These are phyloP conservation scores for Gymnopilus dilepis DNA, from an alignment of 768 basidiomycete genomes.

Conservation along the genomic window DNA sequence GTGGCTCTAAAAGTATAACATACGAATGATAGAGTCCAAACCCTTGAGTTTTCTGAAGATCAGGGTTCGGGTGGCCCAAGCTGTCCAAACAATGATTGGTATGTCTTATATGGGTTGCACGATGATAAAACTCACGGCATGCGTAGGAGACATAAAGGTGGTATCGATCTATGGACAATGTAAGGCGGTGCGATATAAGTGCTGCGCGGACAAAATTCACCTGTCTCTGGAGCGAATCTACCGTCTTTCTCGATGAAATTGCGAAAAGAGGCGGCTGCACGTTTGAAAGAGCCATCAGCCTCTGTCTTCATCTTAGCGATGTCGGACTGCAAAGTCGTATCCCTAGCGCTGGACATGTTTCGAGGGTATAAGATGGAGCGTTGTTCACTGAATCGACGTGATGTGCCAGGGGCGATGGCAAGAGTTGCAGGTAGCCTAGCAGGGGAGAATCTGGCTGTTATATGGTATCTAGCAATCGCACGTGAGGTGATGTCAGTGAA, in stretches of 20 bases:
- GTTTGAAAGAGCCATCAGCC: constrained; percentile 71
- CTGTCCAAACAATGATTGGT: constrained; percentile 36
- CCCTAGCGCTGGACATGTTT: constrained; percentile 20
- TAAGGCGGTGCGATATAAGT: too few relatives aligned
- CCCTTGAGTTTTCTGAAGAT: constrained; percentile 93
- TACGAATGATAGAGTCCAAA: constrained; percentile 82
- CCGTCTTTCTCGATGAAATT: constrained; percentile 52
- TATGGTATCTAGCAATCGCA: constrained; percentile 5
- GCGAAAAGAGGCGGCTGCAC: constrained; percentile 53
- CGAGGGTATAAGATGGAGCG: not conserved
- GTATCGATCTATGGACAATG: too few relatives aligned
- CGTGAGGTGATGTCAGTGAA: constrained; percentile 18
- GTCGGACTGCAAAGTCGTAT: constrained; percentile 43
- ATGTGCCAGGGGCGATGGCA: not conserved
- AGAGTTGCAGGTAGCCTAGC: not conserved
- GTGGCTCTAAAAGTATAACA: constrained; percentile 31
- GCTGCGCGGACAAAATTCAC: constrained; percentile 42
- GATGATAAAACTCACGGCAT: constrained; percentile 64
- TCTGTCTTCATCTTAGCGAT: constrained; percentile 59
- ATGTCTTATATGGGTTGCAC: constrained; percentile 7
- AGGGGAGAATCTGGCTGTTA: not conserved
- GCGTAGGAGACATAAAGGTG: constrained; percentile 89
- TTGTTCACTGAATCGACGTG: not conserved
- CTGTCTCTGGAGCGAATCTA: constrained; percentile 68
- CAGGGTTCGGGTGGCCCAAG: constrained; percentile 93